These are phyloP conservation scores for Ustanciosporium gigantosporum DNA, from an alignment of 1,284 basidiomycete species.

Conservation along the genomic window DNA sequence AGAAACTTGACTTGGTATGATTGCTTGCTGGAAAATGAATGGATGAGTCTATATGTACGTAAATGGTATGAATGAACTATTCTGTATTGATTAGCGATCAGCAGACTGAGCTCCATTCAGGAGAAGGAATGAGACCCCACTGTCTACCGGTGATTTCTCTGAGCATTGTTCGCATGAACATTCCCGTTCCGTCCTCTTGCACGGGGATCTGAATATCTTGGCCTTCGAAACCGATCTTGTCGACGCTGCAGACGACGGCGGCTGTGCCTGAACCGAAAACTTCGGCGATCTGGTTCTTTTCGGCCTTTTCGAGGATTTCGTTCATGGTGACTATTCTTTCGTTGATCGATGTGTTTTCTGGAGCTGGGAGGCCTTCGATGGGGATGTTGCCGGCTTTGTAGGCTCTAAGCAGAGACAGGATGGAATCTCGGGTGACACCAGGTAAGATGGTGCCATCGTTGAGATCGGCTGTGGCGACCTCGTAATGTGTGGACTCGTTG, in stretches of 20 bases:
- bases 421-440: slow-evolving; percentile 86
- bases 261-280: slow-evolving; percentile 45
- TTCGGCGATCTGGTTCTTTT: slow-evolving; percentile 22
- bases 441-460: slow-evolving; percentile 82
- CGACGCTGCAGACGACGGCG: slow-evolving; percentile 41
- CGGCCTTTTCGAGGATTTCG: slow-evolving; percentile 29
- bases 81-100: too few relatives aligned
- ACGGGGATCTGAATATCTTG: slow-evolving; percentile 33
- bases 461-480: slow-evolving; percentile 63
- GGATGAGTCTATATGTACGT: too few relatives aligned
- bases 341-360: slow-evolving; percentile 16
- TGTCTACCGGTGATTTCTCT: slow-evolving; percentile 37
- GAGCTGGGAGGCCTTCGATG: slow-evolving; percentile 35
- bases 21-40: too few relatives aligned
- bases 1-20: too few relatives aligned
- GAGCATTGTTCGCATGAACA: slow-evolving; percentile 35
- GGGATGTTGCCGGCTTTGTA: slow-evolving; percentile 58
- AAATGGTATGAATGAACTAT: neutral
- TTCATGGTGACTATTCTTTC: slow-evolving; percentile 43
- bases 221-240: slow-evolving; percentile 40
- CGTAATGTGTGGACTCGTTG: slow-evolving; percentile 11
- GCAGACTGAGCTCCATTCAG: slow-evolving; percentile 43
- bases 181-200: slow-evolving; percentile 33
- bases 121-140: slow-evolving; percentile 31
- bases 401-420: slow-evolving; percentile 68